phyloP scores from a whole-genome alignment of 352 stramenopile species.

The Phytophthora melonis region DNA sequence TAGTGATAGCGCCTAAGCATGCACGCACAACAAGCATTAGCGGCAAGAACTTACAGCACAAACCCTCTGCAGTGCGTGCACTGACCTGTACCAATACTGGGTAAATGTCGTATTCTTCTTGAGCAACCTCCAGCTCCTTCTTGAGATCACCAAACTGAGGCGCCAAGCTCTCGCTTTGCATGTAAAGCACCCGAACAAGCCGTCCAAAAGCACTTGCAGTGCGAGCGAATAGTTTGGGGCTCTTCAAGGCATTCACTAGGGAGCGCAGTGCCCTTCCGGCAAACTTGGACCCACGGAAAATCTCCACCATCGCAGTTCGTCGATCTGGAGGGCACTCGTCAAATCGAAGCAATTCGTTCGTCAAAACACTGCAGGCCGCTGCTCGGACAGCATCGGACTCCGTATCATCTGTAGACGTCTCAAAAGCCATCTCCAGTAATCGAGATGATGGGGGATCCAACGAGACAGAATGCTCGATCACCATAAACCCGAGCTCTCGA shows the following conservation, averaged over 20 bases:
- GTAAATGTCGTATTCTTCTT: constrained; percentile 48
- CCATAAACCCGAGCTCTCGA: constrained; percentile 55
- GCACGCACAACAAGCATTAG: neutral
- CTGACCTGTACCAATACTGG: constrained; percentile 52
- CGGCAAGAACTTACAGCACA: neutral
- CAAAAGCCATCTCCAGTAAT: constrained; percentile 57
- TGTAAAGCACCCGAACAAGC: constrained; percentile 47
- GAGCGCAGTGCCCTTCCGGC: constrained; percentile 27
- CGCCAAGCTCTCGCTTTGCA: constrained; percentile 24
- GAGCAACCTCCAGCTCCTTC: constrained; percentile 34
- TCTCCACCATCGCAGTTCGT: constrained; percentile 28
- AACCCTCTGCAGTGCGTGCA: neutral
- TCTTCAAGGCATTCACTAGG: constrained; percentile 39
- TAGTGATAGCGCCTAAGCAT: constrained; percentile 53
- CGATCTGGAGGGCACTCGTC: constrained; percentile 12
- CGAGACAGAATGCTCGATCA: constrained; percentile 26
- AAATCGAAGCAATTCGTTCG: constrained; percentile 41
- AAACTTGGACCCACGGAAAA: constrained; percentile 34
- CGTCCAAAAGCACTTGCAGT: constrained; percentile 37
- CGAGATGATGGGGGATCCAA: constrained; percentile 15
- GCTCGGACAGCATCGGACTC: constrained; percentile 68
- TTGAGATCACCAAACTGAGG: constrained; percentile 44
- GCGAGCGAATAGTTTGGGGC: constrained; percentile 36
- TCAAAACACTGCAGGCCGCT: constrained; percentile 45
- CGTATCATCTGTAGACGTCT: constrained; percentile 55